These are phyloP conservation scores for Leccinum olivaceoglutinosum DNA, from an alignment of 1,284 basidiomycete genomes.

Conservation along the genomic window DNA sequence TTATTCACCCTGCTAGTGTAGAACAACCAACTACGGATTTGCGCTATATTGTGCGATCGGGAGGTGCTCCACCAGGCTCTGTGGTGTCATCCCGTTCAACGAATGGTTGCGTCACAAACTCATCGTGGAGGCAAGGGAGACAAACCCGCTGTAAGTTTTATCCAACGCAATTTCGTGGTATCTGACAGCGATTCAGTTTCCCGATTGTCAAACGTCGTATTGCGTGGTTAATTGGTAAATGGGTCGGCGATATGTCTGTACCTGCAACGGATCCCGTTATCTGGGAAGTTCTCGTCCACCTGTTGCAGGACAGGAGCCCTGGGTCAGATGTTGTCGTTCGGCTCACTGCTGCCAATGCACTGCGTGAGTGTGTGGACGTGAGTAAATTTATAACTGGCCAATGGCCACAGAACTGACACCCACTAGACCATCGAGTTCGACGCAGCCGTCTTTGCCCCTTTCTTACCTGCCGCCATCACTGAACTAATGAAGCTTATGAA, in stretches of 20 bases:
- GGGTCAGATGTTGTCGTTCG: constrained; percentile 80
- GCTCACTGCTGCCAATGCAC: constrained; percentile 70
- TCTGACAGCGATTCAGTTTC: constrained; percentile 46
- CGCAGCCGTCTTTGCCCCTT: constrained; percentile 51
- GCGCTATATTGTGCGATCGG: constrained; percentile 87
- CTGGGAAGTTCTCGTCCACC: constrained; percentile 77
- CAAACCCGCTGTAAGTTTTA: constrained; percentile 48
- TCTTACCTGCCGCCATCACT: constrained; percentile 50
- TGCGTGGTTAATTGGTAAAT: constrained; percentile 86
- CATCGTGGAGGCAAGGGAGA: constrained; percentile 49
- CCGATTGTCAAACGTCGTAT: constrained; percentile 86
- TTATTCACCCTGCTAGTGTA: constrained; percentile 22
- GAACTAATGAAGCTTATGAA: constrained; percentile 65
- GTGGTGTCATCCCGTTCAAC: constrained; percentile 59
- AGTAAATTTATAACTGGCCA: constrained; percentile 25
- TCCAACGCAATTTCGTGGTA: background rate
- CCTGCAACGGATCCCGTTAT: constrained; percentile 58
- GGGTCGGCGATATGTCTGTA: constrained; percentile 64
- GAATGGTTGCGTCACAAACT: constrained; percentile 62
- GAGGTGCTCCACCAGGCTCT: constrained; percentile 69
- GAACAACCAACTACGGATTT: constrained; percentile 55
- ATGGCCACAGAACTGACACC: constrained; percentile 5
- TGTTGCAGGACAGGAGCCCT: constrained; percentile 62
- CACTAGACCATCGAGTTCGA: constrained; percentile 59
- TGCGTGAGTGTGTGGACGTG: constrained; percentile 81